Percentiles rank a stretch among this genome's conserved stretches.
phyloP scores from a whole-genome alignment of 179 eudicot species.

The Actinidia arguta region DNA sequence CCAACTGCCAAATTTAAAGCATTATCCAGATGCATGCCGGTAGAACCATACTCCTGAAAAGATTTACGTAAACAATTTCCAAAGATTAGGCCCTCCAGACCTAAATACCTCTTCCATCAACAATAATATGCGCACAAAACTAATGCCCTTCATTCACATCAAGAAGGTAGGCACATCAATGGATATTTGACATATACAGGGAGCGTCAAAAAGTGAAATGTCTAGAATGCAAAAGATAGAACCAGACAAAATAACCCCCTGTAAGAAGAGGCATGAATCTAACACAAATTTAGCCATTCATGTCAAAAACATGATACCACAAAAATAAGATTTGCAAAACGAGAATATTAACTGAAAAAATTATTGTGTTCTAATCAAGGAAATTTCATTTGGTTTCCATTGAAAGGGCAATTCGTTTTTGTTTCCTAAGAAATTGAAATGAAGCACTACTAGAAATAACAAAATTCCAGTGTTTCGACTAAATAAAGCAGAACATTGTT shows the following conservation, averaged over 20 bases:
- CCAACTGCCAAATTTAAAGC: constrained; percentile 41
- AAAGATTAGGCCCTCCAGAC: constrained; percentile 6
- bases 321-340: not conserved
- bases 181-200: not conserved
- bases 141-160: not conserved
- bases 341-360: not conserved
- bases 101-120: not conserved
- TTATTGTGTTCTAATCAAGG: too few species aligned
- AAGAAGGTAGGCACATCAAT: not conserved
- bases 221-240: not conserved
- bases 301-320: not conserved
- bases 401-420: too few species aligned
- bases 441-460: too few species aligned
- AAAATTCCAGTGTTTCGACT: too few species aligned
- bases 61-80: not conserved
- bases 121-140: not conserved
- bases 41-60: constrained; percentile 49
- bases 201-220: not conserved
- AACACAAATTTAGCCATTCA: not conserved
- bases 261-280: not conserved
- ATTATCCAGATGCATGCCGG: constrained; percentile 52
- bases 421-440: too few species aligned
- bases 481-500: too few species aligned
- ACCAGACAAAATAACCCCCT: not conserved
- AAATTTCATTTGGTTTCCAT: too few species aligned